Percentiles rank a stretch among this genome's conserved stretches.
These are phyloP conservation scores for Didymella sp. DNA, from an alignment of 2,329 filamentous ascomycete genomes.

Conservation along the genomic window DNA sequence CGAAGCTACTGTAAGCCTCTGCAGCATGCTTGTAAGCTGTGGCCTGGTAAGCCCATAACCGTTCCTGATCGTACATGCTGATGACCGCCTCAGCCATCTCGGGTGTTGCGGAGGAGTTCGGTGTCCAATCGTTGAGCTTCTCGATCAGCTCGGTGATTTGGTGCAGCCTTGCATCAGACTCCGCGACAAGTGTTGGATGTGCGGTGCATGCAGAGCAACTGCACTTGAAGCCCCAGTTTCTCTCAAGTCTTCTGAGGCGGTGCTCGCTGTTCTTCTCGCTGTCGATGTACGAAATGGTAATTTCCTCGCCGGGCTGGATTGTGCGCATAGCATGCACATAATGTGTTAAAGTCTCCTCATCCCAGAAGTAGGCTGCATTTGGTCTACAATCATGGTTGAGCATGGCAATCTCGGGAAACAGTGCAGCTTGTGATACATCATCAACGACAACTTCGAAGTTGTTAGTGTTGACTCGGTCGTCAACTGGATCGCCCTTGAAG, in stretches of 20 bases:
- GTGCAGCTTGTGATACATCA: constrained; percentile 31
- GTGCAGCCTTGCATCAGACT: constrained; percentile 47
- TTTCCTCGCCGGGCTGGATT: constrained; percentile 51
- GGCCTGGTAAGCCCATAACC: constrained; percentile 47
- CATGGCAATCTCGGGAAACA: constrained; percentile 48
- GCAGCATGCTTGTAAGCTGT: constrained; percentile 51
- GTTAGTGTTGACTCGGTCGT: constrained; percentile 47
- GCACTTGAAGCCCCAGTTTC: constrained; percentile 53
- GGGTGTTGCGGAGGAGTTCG: constrained; percentile 32
- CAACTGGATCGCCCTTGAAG: constrained; percentile 40
- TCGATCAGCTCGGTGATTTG: constrained; percentile 43
- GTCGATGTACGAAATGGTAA: constrained; percentile 54
- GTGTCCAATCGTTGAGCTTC: constrained; percentile 40
- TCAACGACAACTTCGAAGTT: constrained; percentile 43
- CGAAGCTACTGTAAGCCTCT: constrained; percentile 49
- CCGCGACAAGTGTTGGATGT: constrained; percentile 28
- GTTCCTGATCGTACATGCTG: constrained; percentile 48
- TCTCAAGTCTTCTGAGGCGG: constrained; percentile 42
- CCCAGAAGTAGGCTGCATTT: constrained; percentile 53
- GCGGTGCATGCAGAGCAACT: constrained; percentile 49
- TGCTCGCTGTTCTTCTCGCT: constrained; percentile 41
- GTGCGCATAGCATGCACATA: constrained; percentile 50
- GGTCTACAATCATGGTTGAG: constrained; percentile 49
- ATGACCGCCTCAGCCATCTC: constrained; percentile 48
- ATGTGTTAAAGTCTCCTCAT: constrained; percentile 49